Evolutionary conservation across 441 rosid genomes (phyloP).

Genomic region (Populus trichocarpa): DNA sequence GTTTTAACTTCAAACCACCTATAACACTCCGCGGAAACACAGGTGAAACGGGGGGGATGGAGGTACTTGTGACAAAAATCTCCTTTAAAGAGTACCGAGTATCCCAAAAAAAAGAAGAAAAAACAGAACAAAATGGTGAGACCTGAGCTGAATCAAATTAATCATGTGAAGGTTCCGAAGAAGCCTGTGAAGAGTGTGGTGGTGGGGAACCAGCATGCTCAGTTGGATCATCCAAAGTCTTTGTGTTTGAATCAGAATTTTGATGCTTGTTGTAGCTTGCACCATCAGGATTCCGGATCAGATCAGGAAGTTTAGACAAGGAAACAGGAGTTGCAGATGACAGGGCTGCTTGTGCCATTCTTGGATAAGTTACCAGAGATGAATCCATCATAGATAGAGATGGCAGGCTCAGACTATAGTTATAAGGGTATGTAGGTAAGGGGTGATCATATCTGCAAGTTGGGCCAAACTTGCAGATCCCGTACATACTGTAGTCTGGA

Average conservation of each 20-base stretch:
- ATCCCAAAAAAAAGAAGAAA: slow-evolving; percentile 10
- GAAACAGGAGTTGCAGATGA: slow-evolving; percentile 11
- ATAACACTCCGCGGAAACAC: slow-evolving; percentile 26
- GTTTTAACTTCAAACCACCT: slow-evolving; percentile 19
- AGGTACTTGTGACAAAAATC: slow-evolving; percentile 22
- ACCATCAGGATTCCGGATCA: slow-evolving; percentile 30
- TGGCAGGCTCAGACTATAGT: slow-evolving; percentile 39
- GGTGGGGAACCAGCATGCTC: slow-evolving; percentile 32
- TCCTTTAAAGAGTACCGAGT: slow-evolving; percentile 15
- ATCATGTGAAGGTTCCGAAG: slow-evolving; percentile 40
- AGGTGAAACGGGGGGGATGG: slow-evolving; percentile 33
- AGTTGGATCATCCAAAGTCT: slow-evolving; percentile 28
- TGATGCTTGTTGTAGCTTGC: slow-evolving; percentile 24
- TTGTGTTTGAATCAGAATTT: slow-evolving; percentile 23
- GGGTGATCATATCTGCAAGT: slow-evolving; percentile 74
- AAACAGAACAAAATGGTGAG: slow-evolving; percentile 10
- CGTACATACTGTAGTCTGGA: slow-evolving; percentile 53
- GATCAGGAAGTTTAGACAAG: slow-evolving; percentile 32
- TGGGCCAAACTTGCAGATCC: slow-evolving; percentile 68
- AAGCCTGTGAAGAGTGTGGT: slow-evolving; percentile 28
- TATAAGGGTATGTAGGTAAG: slow-evolving; percentile 40
- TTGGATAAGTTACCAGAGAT: slow-evolving; percentile 38
- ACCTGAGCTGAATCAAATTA: slow-evolving; percentile 12
- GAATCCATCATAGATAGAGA: slow-evolving; percentile 38
- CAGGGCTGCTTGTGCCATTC: slow-evolving; percentile 27